Conservation (phyloP, 176 grass and related monocot species). For the Eleusine coracana region DNA sequence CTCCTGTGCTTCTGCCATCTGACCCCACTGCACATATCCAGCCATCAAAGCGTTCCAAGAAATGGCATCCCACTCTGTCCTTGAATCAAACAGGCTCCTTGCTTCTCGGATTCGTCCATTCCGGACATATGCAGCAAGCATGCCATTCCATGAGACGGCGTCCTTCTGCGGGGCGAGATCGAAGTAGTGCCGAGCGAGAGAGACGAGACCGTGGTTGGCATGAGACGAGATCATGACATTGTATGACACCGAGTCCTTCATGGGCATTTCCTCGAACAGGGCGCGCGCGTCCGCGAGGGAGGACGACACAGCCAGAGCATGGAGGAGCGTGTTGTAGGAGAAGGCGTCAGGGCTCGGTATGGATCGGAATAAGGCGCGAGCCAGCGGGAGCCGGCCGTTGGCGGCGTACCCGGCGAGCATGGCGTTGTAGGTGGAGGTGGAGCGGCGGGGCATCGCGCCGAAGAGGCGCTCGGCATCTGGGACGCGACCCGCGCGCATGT, state of each 20-base stretch:
- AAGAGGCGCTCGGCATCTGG: slow-evolving; percentile 67
- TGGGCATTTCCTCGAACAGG: slow-evolving; percentile 80
- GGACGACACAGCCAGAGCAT: slow-evolving; percentile 48
- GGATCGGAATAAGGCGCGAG: slow-evolving; percentile 52
- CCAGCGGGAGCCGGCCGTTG: slow-evolving; percentile 64
- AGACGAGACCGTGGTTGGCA: slow-evolving; percentile 66
- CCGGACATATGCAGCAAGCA: slow-evolving; percentile 76
- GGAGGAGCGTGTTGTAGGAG: slow-evolving; percentile 88
- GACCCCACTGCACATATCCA: slow-evolving; percentile 59
- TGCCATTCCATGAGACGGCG: slow-evolving; percentile 81
- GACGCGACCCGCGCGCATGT: slow-evolving; percentile 69
- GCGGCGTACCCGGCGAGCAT: slow-evolving; percentile 81
- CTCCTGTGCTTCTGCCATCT: slow-evolving; percentile 54
- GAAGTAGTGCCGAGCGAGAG: slow-evolving; percentile 68
- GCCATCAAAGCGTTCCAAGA: slow-evolving; percentile 94
- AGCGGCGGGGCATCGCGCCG: slow-evolving; percentile 61
- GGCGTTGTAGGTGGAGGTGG: slow-evolving; percentile 83
- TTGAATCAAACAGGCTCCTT: slow-evolving; percentile 65
- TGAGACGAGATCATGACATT: slow-evolving; percentile 88
- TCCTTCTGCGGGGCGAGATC: slow-evolving; percentile 69
- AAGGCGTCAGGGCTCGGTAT: slow-evolving; percentile 69
- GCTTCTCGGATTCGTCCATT: slow-evolving; percentile 69
- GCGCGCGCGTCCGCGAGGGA: slow-evolving; percentile 59
- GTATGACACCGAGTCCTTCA: slow-evolving; percentile 70
- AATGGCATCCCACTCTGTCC: slow-evolving; percentile 71